phyloP scores from a whole-genome alignment of 805 yeast genomes.

The Saccharomyces jurei region DNA sequence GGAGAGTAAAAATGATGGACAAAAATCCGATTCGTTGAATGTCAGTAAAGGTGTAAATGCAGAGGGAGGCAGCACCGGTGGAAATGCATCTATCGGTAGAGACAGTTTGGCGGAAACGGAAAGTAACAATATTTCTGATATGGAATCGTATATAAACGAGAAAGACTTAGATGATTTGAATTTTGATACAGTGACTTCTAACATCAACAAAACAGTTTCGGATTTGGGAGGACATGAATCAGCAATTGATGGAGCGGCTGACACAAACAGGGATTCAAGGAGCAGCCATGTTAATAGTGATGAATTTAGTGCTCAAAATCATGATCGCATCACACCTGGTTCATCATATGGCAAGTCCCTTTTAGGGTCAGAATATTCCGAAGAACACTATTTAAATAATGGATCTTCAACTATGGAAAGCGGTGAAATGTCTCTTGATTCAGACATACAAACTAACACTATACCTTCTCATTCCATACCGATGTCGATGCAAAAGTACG shows the following conservation, averaged over 20 bases:
- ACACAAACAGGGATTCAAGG: neutral
- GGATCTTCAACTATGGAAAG: conserved; percentile 8
- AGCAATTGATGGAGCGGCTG: neutral
- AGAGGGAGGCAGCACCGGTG: conserved; percentile 2
- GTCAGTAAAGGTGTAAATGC: conserved; percentile 1
- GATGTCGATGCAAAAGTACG: conserved; percentile 16
- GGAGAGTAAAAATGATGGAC: conserved; percentile 3
- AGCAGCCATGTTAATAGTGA: conserved; percentile 3
- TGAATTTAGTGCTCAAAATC: neutral
- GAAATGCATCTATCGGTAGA: neutral
- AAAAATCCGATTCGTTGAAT: conserved; percentile 5
- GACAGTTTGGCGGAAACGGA: neutral
- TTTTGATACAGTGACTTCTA: conserved; percentile 13
- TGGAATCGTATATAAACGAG: conserved; percentile 29
- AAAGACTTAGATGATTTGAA: conserved; percentile 21
- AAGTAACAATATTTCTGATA: conserved; percentile 17
- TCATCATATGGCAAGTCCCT: conserved; percentile 32
- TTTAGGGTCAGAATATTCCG: conserved; percentile 28
- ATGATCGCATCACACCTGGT: conserved; percentile 10
- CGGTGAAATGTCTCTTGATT: conserved; percentile 12
- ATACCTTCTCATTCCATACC: conserved; percentile 22
- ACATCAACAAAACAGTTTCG: conserved; percentile 3
- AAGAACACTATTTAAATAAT: conserved; percentile 12
- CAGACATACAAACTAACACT: conserved; percentile 15
- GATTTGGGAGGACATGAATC: neutral